Evolutionary conservation across 1,284 basidiomycete species (phyloP).

Genomic region (Retiboletus flavoniger): DNA sequence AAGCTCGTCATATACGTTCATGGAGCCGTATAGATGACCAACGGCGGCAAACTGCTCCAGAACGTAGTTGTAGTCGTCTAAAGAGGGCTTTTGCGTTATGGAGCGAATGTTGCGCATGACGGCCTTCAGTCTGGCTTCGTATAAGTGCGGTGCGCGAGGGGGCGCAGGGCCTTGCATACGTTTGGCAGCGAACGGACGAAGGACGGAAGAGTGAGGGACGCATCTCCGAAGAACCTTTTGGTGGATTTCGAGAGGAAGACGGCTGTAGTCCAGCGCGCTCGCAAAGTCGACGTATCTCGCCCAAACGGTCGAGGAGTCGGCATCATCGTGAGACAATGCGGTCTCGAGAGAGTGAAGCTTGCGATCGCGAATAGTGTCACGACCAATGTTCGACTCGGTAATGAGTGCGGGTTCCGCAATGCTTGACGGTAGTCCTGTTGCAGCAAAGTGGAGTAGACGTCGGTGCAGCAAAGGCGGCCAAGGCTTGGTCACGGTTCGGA

Average conservation of each 20-base stretch:
- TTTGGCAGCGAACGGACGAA: slow-evolving; percentile 45
- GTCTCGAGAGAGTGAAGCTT: slow-evolving; percentile 36
- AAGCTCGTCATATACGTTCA: slow-evolving; percentile 62
- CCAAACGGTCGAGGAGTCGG: slow-evolving; percentile 55
- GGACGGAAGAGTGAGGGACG: slow-evolving; percentile 43
- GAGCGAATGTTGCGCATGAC: slow-evolving; percentile 68
- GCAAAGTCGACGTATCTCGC: slow-evolving; percentile 56
- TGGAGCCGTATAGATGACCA: slow-evolving; percentile 60
- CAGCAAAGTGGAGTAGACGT: slow-evolving; percentile 10
- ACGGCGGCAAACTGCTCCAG: slow-evolving; percentile 70
- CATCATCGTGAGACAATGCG: slow-evolving; percentile 30
- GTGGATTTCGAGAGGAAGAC: slow-evolving; percentile 62
- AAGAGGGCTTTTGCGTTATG: slow-evolving; percentile 46
- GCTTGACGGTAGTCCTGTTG: slow-evolving; percentile 5
- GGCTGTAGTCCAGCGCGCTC: slow-evolving; percentile 43
- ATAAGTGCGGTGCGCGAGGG: slow-evolving; percentile 43
- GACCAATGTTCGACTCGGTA: slow-evolving; percentile 6
- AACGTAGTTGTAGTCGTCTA: slow-evolving; percentile 72
- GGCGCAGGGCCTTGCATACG: slow-evolving; percentile 38
- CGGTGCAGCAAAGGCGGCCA: slow-evolving; percentile 10
- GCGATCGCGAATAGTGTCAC: slow-evolving; percentile 20
- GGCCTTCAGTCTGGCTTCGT: slow-evolving; percentile 62
- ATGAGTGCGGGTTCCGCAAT: slow-evolving; percentile 1
- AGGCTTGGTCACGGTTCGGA: slow-evolving; percentile 15
- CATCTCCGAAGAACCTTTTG: slow-evolving; percentile 66